Evolutionary conservation across 371 early-diverging fungal genomes (phyloP), one percentile per base, ranked within the genome.

Genomic region (Mucor circinelloides): DNA sequence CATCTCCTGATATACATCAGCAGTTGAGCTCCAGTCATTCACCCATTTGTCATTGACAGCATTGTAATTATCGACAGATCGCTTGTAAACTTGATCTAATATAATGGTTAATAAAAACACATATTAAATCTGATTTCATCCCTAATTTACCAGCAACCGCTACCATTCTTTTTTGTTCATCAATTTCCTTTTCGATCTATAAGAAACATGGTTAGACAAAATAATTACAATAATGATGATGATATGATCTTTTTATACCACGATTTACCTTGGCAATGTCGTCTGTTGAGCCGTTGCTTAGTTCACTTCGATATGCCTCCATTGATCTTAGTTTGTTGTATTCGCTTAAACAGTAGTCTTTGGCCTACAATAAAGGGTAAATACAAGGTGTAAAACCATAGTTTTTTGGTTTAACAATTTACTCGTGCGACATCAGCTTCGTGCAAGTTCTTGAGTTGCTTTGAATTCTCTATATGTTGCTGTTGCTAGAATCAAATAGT

Each of bases 401-500:
- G n/a, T 5, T 48, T 12, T 40, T 57, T 55, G 38, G 64, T 68
- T n/a, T 34, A 23, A 48, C 65, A 27, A 42, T 58, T 68, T 71
- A 82, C 82, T 73, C 77, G 75, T 64, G 63, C 64, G 46, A 80
- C 82, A 69, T 81, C 77, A 25, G 74, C 58, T 46, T 71, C 63
- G 60, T 84, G 81, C 64, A 81, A 52, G 34, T 71, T 67, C 63
- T 77, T 79, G 0, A 79, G 68, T 58, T 81, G 80, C 32, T 64
- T 74, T 19, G 80, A 64, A 36, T 76, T 79, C 59, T 84, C 84
- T 21, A 84, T 74, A 23, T 81, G 75, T 63, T 78, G 76, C 23
- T 72, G 66, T 69, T 78, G 72, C 84, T 83, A 68, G 46, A 19
- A 19, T 32, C 46, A 3, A 6, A 31, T 46, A 10, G 19, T 48